Base-by-base conservation (phyloP, 2,329 filamentous ascomycete species). In the Cordyceps militaris region DNA sequence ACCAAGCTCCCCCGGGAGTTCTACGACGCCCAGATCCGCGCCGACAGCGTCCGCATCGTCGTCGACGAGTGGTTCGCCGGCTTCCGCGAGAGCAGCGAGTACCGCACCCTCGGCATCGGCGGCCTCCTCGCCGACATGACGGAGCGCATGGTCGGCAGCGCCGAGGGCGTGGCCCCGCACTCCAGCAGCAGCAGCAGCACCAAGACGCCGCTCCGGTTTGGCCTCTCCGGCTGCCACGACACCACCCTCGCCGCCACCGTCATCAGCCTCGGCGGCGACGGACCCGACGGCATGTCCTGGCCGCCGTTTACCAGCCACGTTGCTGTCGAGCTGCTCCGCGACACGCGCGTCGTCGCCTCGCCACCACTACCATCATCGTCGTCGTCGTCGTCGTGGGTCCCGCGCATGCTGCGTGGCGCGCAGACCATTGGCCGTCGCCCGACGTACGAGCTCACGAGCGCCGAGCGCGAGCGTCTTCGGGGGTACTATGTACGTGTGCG, bases 11-110 rank as follows among this genome's bases (percentile, higher is more conserved):
- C 94, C 0, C 77, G 79, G 10, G 88, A 91, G 61, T 97, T 99
- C 71, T 97, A 97, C 72, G 91, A 97, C 67, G 69, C 79, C 19
- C 87, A 86, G 66, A 84, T 81, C 4, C 79, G 84, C 51, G 77
- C 79, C 3, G 87, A 91, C 60, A 83, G 94, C 58, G 77, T 86
- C 58, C 88, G 84, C 69, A 86, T 97, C 59, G 84, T 82, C 28
- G 85, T 92, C 0, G 92, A 99, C 66, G 94, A 97, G 73, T 97
- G 94, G 94, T 97, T 88, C 70, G 76, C 82, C 21, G 93, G 94
- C 3, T 97, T 95, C 70, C 80, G 80, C 58, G 92, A 97, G 72
- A 91, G 84, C 60, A 74, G 76, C 43, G 94, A 97, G 71, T 97
- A 96, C 73, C 87, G 93, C n/a, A 83, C 81, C 62, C 79, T 97